A percentile compares a stretch with the other conserved stretches of the same genome.
Evolutionary conservation across 2,329 filamentous ascomycete species (phyloP).

Genomic region (Samsoniella hepiali): DNA sequence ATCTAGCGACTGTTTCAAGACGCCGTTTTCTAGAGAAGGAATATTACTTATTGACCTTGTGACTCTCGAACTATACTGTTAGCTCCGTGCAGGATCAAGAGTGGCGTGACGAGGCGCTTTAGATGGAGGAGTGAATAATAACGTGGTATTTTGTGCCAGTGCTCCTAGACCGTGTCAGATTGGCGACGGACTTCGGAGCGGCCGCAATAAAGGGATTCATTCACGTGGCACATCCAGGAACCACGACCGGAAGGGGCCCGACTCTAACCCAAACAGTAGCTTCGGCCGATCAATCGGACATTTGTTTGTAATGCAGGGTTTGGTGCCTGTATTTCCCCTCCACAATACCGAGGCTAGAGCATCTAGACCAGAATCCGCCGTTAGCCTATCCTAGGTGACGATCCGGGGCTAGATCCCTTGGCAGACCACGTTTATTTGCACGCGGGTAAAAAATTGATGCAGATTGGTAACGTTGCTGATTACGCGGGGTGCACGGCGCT

Average conservation of each 20-base stretch:
- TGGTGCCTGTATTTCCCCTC: background rate
- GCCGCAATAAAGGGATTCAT: background rate
- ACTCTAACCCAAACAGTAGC: background rate
- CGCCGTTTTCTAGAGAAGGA: background rate
- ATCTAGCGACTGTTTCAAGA: background rate
- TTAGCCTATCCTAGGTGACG: background rate
- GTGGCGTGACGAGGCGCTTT: background rate
- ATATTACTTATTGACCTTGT: background rate
- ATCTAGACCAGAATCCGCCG: background rate
- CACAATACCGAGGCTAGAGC: background rate
- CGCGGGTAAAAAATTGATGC: background rate
- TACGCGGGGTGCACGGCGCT: background rate
- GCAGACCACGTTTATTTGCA: too few species aligned
- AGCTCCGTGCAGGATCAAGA: background rate
- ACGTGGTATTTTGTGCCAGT: background rate
- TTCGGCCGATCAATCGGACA: constrained; percentile 9
- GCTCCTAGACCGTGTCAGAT: background rate
- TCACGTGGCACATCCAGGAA: constrained; percentile 5
- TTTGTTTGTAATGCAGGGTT: background rate
- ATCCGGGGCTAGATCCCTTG: background rate
- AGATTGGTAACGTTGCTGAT: background rate
- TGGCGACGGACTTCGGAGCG: background rate
- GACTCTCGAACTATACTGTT: too few species aligned
- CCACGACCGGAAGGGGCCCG: background rate
- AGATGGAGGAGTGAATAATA: background rate